phyloP scores from a whole-genome alignment of 495 filamentous ascomycete species.

The Aspergillus cavernicola region DNA sequence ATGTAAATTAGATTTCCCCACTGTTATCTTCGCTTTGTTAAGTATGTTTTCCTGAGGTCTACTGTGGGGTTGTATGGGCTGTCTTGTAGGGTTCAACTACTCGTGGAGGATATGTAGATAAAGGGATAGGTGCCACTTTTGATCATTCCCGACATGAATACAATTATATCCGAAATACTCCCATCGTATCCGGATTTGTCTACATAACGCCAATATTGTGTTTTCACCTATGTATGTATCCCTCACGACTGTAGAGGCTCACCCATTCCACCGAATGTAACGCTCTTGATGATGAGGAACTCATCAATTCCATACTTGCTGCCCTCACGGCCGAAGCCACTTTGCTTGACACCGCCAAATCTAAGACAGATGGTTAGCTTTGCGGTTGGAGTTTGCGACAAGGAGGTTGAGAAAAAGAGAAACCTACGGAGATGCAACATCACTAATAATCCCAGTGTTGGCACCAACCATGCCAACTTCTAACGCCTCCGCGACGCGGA shows the following conservation, averaged over 20 bases:
- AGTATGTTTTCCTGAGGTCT: neutral
- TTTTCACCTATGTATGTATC: neutral
- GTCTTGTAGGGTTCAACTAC: too few species aligned
- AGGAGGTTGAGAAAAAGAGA: neutral
- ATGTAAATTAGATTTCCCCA: constrained; percentile 21
- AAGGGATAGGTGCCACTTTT: too few species aligned
- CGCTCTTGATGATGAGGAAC: constrained; percentile 82
- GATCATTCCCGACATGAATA: too few species aligned
- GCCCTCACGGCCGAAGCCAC: constrained; percentile 89
- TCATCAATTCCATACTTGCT: constrained; percentile 89
- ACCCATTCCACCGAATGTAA: constrained; percentile 77
- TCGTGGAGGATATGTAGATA: too few species aligned
- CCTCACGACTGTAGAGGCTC: constrained; percentile 45
- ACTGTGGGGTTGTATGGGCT: neutral
- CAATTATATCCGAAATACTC: too few species aligned
- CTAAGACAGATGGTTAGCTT: constrained; percentile 25
- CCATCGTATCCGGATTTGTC: too few species aligned
- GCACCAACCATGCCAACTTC: constrained; percentile 90
- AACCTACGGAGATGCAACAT: constrained; percentile 65
- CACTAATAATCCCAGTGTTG: constrained; percentile 80
- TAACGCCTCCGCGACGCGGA: constrained; percentile 76
- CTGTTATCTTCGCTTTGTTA: constrained; percentile 3
- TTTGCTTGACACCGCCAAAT: constrained; percentile 92
- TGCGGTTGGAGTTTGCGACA: neutral
- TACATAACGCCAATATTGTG: too few species aligned